Evolutionary conservation across 169 alveolate species (phyloP).

Genomic region (Plasmodium berghei): DNA sequence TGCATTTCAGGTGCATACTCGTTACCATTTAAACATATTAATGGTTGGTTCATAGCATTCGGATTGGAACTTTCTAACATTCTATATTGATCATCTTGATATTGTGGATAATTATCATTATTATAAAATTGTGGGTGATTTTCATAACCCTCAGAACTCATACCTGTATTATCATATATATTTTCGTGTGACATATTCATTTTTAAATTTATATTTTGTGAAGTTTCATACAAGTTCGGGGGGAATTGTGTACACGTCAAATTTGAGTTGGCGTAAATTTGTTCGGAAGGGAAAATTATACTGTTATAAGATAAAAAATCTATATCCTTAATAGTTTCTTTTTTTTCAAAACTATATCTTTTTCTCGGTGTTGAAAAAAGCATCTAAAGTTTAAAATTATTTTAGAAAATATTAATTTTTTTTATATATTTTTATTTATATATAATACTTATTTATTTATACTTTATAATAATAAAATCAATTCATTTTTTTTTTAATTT

Average conservation of each 20-base stretch:
- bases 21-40: conserved; percentile 31
- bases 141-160: conserved; percentile 28
- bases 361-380: conserved; percentile 54
- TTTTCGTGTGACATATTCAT: conserved; percentile 43
- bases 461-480: background rate
- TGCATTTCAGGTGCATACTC: conserved; percentile 61
- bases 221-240: conserved; percentile 34
- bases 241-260: conserved; percentile 27
- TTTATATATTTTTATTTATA: conserved; percentile 5
- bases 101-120: conserved; percentile 16
- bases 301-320: conserved; percentile 47
- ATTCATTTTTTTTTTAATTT: no score
- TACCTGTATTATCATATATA: conserved; percentile 20
- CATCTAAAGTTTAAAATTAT: conserved; percentile 34
- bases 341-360: conserved; percentile 47
- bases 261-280: conserved; percentile 25
- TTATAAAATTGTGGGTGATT: conserved; percentile 1
- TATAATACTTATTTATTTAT: background rate
- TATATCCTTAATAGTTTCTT: conserved; percentile 47
- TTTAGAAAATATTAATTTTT: background rate
- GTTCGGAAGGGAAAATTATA: conserved; percentile 19
- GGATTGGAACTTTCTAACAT: background rate
- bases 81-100: conserved; percentile 9
- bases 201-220: conserved; percentile 6
- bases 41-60: conserved; percentile 22